Conservation (phyloP, 805 yeast species). For the Starmerella bacillaris region DNA sequence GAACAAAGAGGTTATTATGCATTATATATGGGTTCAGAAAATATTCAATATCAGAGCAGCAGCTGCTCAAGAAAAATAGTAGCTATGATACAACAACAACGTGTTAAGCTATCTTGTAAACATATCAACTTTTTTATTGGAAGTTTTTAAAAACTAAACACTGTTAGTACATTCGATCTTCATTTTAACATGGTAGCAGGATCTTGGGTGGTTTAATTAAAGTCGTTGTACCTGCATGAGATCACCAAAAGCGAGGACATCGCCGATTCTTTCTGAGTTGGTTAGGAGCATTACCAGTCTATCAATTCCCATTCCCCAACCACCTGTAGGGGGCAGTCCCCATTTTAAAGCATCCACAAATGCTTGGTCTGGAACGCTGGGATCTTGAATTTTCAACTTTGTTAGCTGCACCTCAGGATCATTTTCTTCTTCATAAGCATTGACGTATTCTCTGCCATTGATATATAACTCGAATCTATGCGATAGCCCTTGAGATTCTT, state of each 20-base stretch:
- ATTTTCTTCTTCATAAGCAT: conserved; percentile 94
- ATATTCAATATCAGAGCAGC: no score
- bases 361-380: conserved; percentile 47
- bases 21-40: no score
- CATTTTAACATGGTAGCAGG: no score
- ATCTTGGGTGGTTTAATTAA: no score
- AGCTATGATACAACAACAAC: no score
- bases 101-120: no score
- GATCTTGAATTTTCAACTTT: conserved; percentile 43
- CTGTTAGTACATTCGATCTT: no score
- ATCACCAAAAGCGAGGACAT: conserved; percentile 13
- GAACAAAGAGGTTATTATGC: no score
- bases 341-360: conserved; percentile 67
- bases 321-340: conserved; percentile 96
- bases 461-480: conserved; percentile 74
- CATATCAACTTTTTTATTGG: no score
- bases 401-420: conserved; percentile 51
- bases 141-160: no score
- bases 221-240: conserved; percentile 9
- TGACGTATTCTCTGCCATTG: conserved; percentile 61
- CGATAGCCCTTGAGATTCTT: conserved; percentile 37
- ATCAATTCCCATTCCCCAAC: conserved; percentile 94
- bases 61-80: no score
- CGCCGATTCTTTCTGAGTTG: conserved; percentile 37
- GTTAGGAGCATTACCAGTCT: conserved; percentile 65